Base-by-base conservation (phyloP, 73 alveolate species). In the Paramecium primaurelia region DNA sequence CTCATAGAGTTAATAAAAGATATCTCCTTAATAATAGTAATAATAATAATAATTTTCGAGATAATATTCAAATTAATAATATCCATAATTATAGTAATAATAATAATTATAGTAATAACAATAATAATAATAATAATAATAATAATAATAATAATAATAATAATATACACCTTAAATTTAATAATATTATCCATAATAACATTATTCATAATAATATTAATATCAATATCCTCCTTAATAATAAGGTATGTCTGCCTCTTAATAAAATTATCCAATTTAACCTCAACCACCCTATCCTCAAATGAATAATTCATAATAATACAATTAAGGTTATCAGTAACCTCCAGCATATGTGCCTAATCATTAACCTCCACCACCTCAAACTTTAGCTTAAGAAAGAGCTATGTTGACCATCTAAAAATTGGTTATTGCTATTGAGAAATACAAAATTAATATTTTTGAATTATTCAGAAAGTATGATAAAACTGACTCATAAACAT, bases 391-490 rank as follows among this genome's bases (percentile, higher is more conserved):
- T 34, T 40, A 73, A 73, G 59, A 73, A n/a, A 73, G 87, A 73
- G 87, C 87, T 5, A 37, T 25, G 58, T 36, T 32, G 12, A 80
- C 91, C 0, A 45, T 80, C 4, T 32, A 80, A 20, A 80, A 80
- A 45, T 64, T 80, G 20, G 71, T 20, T 9, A 26, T 26, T 2
- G 91, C 91, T 8, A 80, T 80, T 14, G 75, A 42, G 30, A 80
- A 80, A 47, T 80, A 45, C 20, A 80, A 80, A 1, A 80, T 80
- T 5, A 26, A 80, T 18, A 26, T 80, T 14, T 44, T 12, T 32
- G 91, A 80, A 45, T 6, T 80, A 26, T 80, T 80, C 10, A 80
- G 58, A 47, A 80, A 80, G 16, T 80, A 80, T 80, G 91, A 80
- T 80, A 80, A 47, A 47, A 44, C 91, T 4, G 91, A 80, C n/a